Evolutionary conservation across 2,329 filamentous ascomycete genomes (phyloP), one percentile per base, ranked within the genome.

Genomic region (Aspergillus udagawae): DNA sequence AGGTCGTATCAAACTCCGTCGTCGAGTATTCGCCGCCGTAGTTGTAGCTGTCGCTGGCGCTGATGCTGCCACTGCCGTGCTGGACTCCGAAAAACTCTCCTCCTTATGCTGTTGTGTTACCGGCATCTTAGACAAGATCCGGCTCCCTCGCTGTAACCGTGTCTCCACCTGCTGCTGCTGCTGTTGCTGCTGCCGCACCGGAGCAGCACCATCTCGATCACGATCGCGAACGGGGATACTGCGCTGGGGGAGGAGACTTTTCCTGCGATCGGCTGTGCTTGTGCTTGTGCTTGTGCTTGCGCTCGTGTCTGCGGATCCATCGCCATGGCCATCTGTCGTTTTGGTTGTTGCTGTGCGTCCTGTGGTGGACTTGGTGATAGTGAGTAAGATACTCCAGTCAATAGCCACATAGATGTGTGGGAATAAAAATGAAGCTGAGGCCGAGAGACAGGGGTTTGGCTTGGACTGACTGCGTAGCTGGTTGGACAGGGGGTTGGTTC

Each of bases 241-340:
- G 42, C 67, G 63, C 49, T 73, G 71, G 3, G 70, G 69, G 8
- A 75, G 62, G 8, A 71, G 61, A 21, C 69, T 75, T 57, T 69
- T 71, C 41, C 60, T 64, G n/a, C 62, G 67, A 44, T 56, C 57
- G 41, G 56, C 47, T 45, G 52, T 67, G 42, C 67, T 63, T 52
- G 58, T 61, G 23, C 53, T 32, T 51, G 32, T 17, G 32, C 32
- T 35, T 14, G 32, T 5, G 32, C 32, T 35, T 66, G 44, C 66
- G 32, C 60, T 63, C 49, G 54, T 52, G 59, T 51, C 45, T 49
- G 57, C 57, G 32, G 55, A 57, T 21, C 54, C 23, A 44, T 41
- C 44, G 6, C 54, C 52, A 38, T 53, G 49, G 56, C 21, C 10
- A 56, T 57, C 35, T 60, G 58, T 28, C 60, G 56, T 49, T 48